A percentile compares a stretch with the other conserved stretches of the same genome.
Conservation (phyloP, 140 eudicot genomes). For the Ambrosia hybrid region DNA sequence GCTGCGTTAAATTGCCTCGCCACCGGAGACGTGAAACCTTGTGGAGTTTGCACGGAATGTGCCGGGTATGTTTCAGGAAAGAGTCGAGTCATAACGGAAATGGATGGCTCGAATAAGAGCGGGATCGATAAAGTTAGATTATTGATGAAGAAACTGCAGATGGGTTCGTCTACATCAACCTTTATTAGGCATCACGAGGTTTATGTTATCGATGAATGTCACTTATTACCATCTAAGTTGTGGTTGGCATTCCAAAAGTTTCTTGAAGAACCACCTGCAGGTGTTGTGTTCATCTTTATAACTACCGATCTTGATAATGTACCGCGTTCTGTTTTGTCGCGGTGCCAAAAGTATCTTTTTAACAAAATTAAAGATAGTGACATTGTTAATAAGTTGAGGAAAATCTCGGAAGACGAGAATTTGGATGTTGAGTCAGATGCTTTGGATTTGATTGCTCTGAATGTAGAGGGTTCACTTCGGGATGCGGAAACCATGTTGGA, state of each 20-base stretch:
- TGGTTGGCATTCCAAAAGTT: constrained; percentile 81
- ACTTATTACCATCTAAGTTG: constrained; percentile 75
- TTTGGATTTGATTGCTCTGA: constrained; percentile 75
- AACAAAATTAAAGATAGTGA: constrained; percentile 73
- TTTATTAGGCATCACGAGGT: constrained; percentile 45
- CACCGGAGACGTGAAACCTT: constrained; percentile 72
- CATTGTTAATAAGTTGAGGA: constrained; percentile 64
- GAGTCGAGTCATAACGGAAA: constrained; percentile 56
- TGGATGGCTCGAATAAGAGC: constrained; percentile 72
- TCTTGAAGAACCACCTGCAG: constrained; percentile 74
- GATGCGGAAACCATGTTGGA: constrained; percentile 99
- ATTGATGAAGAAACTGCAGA: constrained; percentile 52
- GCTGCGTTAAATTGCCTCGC: constrained; percentile 91
- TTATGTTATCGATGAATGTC: constrained; percentile 79
- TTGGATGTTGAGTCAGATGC: constrained; percentile 81
- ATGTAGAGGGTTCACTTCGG: constrained; percentile 94
- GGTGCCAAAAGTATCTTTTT: constrained; percentile 82
- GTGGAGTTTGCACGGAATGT: constrained; percentile 85
- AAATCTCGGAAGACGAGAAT: constrained; percentile 76
- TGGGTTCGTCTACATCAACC: constrained; percentile 46
- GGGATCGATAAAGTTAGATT: constrained; percentile 54
- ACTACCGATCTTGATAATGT: constrained; percentile 87
- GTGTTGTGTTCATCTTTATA: constrained; percentile 68
- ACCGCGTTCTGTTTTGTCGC: constrained; percentile 75
- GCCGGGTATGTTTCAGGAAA: constrained; percentile 68